Evolutionary conservation across 2,329 filamentous ascomycete genomes (phyloP), one percentile per base, ranked within the genome.

Genomic region (Dothideomycetes sp.): DNA sequence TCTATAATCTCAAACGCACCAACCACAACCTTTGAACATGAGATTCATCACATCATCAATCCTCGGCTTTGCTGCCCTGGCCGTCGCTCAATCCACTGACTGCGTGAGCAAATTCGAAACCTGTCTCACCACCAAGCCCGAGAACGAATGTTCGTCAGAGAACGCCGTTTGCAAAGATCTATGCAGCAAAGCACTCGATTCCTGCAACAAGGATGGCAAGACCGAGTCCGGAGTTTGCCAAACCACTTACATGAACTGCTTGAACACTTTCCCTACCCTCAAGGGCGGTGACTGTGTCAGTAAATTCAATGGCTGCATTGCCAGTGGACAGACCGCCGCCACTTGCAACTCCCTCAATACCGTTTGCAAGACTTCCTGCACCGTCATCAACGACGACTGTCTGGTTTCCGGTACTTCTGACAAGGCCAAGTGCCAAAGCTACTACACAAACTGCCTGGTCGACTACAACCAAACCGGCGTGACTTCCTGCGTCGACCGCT

Each of bases 231-330:
- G 11, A 12, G n/a, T 15, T 22, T 40, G 37, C 37, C 37, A 40
- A 23, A 32, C 30, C 27, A 40, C 19, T 22, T 40, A 40, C 37
- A 40, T 32, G 20, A 25, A 28, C 8, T 40, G 37, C 29, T 15
- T 40, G 29, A 40, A 40, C 37, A 40, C 37, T n/a, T 40, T 40
- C 37, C 37, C 37, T 22, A 27, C 33, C 22, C 25, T 40, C 16
- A 28, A 28, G n/a, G 37, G 37, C 16, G 37, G 37, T 20, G 37
- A 40, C 29, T 40, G 37, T 33, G 37, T 40, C 27, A 22, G 28
- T 29, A 40, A 40, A 23, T 40, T 13, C 37, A 40, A 32, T 29
- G 33, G 33, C 28, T 40, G 37, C 29, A 25, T 20, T 19, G 29
- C 32, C 22, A 32, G 28, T 16, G 37, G 37, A 15, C 16, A 40